These are phyloP conservation scores for Rehmannia glutinosa DNA, from an alignment of 257 asterid genomes.

Conservation along the genomic window DNA sequence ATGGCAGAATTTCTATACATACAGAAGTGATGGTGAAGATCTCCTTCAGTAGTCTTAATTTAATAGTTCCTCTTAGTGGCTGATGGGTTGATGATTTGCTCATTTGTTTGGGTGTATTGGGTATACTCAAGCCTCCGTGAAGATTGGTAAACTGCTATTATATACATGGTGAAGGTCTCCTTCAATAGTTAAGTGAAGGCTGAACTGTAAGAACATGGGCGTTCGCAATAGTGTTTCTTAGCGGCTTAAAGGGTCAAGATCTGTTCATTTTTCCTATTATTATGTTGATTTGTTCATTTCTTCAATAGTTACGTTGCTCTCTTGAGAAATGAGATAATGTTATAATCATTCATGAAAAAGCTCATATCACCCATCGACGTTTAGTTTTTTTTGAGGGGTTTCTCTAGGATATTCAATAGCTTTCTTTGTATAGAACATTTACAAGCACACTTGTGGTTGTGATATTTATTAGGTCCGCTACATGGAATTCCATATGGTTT, in stretches of 20 bases:
- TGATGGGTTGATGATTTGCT: neutral
- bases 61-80: neutral
- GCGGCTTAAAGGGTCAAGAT: too few relatives aligned
- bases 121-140: too few relatives aligned
- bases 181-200: too few relatives aligned
- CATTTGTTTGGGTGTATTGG: neutral
- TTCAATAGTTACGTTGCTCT: neutral
- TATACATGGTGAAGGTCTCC: too few relatives aligned
- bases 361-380: neutral
- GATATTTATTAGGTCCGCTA: slow-evolving; percentile 60
- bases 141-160: too few relatives aligned
- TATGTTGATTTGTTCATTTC: neutral
- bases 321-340: neutral
- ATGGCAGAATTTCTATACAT: neutral
- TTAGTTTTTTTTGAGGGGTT: neutral
- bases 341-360: neutral
- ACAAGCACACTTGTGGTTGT: neutral
- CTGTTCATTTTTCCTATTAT: too few relatives aligned
- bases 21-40: too few relatives aligned
- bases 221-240: too few relatives aligned
- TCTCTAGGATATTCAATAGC: neutral
- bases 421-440: neutral
- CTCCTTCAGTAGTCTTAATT: neutral
- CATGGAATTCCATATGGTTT: slow-evolving; percentile 96
- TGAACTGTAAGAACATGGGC: too few relatives aligned